phyloP scores from a whole-genome alignment of 1,284 basidiomycete genomes.

The Ganoderma resinaceum region DNA sequence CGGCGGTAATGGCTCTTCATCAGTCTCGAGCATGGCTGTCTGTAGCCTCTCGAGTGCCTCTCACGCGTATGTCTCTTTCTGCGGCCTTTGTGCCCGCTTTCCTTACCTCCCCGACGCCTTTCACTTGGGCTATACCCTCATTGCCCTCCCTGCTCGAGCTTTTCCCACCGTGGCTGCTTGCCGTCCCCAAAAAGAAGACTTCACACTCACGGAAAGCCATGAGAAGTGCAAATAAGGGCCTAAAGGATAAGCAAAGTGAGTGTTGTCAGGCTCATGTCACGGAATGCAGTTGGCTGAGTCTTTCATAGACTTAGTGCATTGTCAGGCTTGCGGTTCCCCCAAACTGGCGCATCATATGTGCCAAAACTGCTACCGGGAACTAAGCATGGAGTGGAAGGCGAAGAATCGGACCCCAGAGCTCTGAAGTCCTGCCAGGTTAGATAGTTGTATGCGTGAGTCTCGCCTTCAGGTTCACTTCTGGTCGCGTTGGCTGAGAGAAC shows the following conservation, averaged over 20 bases:
- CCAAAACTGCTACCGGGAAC: slow-evolving; percentile 81
- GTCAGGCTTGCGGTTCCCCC: slow-evolving; percentile 88
- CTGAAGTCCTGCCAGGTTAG: slow-evolving; percentile 3
- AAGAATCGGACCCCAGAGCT: slow-evolving; percentile 23
- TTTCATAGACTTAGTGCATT: slow-evolving; percentile 84
- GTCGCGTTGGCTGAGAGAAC: background rate
- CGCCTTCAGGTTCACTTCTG: background rate
- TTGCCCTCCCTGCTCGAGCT: slow-evolving; percentile 76
- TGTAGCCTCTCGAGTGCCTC: slow-evolving; percentile 47
- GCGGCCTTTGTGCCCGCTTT: slow-evolving; percentile 39
- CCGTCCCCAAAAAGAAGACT: slow-evolving; percentile 95
- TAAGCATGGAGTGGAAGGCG: slow-evolving; percentile 73
- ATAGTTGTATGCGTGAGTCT: slow-evolving; percentile 20
- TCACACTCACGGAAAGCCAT: slow-evolving; percentile 96
- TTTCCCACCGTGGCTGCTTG: slow-evolving; percentile 88
- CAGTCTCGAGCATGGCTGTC: slow-evolving; percentile 41
- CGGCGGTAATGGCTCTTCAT: slow-evolving; percentile 45
- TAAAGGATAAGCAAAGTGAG: slow-evolving; percentile 94
- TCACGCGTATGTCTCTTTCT: slow-evolving; percentile 41
- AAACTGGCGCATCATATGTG: slow-evolving; percentile 94
- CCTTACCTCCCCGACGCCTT: slow-evolving; percentile 42
- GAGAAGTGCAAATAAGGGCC: slow-evolving; percentile 92
- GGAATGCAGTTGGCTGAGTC: slow-evolving; percentile 12
- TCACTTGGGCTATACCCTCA: slow-evolving; percentile 57
- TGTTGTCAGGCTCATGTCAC: slow-evolving; percentile 19